Evolutionary conservation across 2,329 filamentous ascomycete species (phyloP).

Genomic region (Penicillium sclerotiorum): DNA sequence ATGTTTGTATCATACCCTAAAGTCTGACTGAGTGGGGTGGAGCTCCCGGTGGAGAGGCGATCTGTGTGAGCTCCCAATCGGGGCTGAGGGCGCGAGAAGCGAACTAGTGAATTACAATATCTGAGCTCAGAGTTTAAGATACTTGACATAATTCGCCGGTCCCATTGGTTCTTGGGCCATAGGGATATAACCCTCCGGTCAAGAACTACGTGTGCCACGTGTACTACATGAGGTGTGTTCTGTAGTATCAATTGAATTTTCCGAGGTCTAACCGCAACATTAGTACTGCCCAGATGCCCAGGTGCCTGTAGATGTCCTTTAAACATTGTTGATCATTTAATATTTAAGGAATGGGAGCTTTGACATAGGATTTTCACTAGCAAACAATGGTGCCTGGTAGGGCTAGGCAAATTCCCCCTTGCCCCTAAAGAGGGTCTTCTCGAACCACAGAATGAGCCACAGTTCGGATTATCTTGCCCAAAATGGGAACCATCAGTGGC

Average conservation of each 20-base stretch:
- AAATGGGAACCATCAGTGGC: conserved; percentile 1
- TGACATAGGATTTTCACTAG: no score
- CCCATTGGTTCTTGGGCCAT: no score
- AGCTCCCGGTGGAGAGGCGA: conserved; percentile 5
- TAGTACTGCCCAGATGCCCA: background rate
- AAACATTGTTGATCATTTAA: no score
- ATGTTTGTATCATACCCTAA: background rate
- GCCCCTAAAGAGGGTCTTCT: no score
- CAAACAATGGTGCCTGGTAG: conserved; percentile 15
- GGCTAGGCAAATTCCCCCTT: conserved; percentile 9
- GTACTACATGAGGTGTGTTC: conserved; percentile 5
- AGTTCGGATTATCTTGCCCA: background rate
- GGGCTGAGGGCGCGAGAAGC: conserved; percentile 1
- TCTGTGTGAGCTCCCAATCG: conserved; percentile 9
- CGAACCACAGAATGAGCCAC: conserved; percentile 15
- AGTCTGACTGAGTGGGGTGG: background rate
- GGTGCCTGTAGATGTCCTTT: no score
- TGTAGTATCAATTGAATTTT: no score
- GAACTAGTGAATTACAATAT: background rate
- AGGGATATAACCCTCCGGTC: no score
- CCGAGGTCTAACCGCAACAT: no score
- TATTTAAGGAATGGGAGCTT: background rate
- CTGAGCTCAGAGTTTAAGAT: no score
- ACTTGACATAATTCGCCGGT: no score
- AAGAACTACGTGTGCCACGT: conserved; percentile 3